Evolutionary conservation across 352 stramenopile genomes (phyloP).

Genomic region (Globisporangium paroecandrum): DNA sequence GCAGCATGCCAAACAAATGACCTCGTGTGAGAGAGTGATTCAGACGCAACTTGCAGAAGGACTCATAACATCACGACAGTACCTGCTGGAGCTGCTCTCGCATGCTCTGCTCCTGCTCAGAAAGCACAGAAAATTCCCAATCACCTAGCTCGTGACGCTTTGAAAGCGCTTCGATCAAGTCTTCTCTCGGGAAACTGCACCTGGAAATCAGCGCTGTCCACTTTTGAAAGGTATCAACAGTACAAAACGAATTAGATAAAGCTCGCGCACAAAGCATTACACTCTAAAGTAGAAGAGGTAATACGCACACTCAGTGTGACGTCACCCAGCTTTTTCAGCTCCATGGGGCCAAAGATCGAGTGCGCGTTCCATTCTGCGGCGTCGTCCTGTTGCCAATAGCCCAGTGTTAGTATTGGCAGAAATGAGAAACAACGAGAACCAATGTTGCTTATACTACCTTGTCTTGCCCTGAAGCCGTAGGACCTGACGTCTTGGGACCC

Average conservation of each 20-base stretch:
- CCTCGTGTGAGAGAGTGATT: neutral
- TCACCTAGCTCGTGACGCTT: conserved; percentile 54
- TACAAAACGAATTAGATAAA: neutral
- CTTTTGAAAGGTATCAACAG: conserved; percentile 18
- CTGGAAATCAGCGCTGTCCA: conserved; percentile 47
- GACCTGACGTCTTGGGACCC: conserved; percentile 16
- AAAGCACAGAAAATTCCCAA: conserved; percentile 47
- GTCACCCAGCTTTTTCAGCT: conserved; percentile 42
- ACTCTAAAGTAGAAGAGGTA: neutral
- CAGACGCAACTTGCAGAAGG: neutral
- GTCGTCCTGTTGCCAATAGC: conserved; percentile 1
- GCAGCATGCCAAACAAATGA: neutral
- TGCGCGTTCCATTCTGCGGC: conserved; percentile 30
- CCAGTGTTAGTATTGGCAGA: neutral
- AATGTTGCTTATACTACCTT: conserved; percentile 22
- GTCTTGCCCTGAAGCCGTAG: conserved; percentile 20
- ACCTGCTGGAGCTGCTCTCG: conserved; percentile 36
- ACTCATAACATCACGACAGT: neutral
- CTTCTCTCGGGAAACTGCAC: conserved; percentile 31
- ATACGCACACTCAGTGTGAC: conserved; percentile 47
- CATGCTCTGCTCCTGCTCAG: conserved; percentile 35
- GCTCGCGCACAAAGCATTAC: neutral
- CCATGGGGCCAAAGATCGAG: conserved; percentile 43
- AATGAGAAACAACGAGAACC: neutral
- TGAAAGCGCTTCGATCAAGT: conserved; percentile 29